Evolutionary conservation across 2,329 filamentous ascomycete species (phyloP).

Genomic region (Hysterium pulicare): DNA sequence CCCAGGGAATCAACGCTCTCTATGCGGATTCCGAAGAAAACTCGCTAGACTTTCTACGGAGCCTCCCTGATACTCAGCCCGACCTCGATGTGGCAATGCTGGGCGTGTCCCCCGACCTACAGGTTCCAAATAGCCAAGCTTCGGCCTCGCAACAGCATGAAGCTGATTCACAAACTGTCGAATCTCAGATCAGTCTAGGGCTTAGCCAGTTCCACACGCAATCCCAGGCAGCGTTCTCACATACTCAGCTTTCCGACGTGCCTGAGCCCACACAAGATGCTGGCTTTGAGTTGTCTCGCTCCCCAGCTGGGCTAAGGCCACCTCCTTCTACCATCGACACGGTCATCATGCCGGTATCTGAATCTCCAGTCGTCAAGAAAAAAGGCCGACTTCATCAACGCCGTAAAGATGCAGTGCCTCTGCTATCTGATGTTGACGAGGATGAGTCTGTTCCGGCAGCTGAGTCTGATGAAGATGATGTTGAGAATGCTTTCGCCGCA

Average conservation of each 20-base stretch:
- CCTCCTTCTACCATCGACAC: slow-evolving; percentile 70
- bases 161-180: slow-evolving; percentile 10
- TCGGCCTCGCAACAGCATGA: slow-evolving; percentile 29
- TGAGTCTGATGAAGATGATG: slow-evolving; percentile 27
- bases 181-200: slow-evolving; percentile 26
- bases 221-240: slow-evolving; percentile 27
- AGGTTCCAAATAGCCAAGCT: slow-evolving; percentile 56
- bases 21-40: slow-evolving; percentile 43
- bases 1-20: slow-evolving; percentile 28
- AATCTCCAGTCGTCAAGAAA: slow-evolving; percentile 64
- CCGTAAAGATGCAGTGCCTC: slow-evolving; percentile 38
- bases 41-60: slow-evolving; percentile 50
- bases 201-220: slow-evolving; percentile 36
- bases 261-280: slow-evolving; percentile 77
- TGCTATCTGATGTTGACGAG: slow-evolving; percentile 46
- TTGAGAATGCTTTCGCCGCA: slow-evolving; percentile 60
- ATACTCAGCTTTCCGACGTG: slow-evolving; percentile 65
- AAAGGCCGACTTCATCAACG: slow-evolving; percentile 58
- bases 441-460: slow-evolving; percentile 26
- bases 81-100: slow-evolving; percentile 51
- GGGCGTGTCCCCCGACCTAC: slow-evolving; percentile 58
- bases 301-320: slow-evolving; percentile 63
- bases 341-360: slow-evolving; percentile 53
- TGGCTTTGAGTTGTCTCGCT: slow-evolving; percentile 66
- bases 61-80: slow-evolving; percentile 57